Evolutionary conservation across 441 rosid genomes (phyloP).

Genomic region (Manihot esculenta): DNA sequence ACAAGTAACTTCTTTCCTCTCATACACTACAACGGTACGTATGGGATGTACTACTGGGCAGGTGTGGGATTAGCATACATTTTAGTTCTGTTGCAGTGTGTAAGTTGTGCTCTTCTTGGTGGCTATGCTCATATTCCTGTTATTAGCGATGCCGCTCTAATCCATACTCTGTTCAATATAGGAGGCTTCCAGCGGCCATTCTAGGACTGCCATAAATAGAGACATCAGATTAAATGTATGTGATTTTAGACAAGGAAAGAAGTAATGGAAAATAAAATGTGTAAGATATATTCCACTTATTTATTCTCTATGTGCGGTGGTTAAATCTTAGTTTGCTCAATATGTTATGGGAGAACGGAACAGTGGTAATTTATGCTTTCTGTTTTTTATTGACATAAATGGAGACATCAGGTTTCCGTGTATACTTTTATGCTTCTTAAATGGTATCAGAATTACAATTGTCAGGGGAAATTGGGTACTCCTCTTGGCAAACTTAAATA

Average conservation of each 20-base stretch:
- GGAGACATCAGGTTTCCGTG: not conserved
- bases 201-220: constrained; percentile 13
- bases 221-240: no score
- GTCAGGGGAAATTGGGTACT: no score
- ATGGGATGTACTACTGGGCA: constrained; percentile 69
- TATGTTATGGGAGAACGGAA: no score
- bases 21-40: constrained; percentile 59
- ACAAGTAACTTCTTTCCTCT: constrained; percentile 66
- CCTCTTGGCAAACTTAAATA: no score
- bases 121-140: constrained; percentile 54
- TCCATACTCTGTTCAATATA: constrained; percentile 58
- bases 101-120: constrained; percentile 64
- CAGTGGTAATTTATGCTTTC: no score
- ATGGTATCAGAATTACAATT: not conserved
- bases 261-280: no score
- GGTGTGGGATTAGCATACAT: constrained; percentile 52
- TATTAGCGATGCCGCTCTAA: constrained; percentile 59
- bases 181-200: constrained; percentile 62
- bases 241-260: not conserved
- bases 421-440: not conserved
- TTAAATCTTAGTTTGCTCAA: no score
- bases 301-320: not conserved
- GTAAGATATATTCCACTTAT: not conserved
- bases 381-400: not conserved
- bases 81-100: constrained; percentile 50